Conservation (phyloP, 768 basidiomycete genomes). For the Megacollybia marginata region DNA sequence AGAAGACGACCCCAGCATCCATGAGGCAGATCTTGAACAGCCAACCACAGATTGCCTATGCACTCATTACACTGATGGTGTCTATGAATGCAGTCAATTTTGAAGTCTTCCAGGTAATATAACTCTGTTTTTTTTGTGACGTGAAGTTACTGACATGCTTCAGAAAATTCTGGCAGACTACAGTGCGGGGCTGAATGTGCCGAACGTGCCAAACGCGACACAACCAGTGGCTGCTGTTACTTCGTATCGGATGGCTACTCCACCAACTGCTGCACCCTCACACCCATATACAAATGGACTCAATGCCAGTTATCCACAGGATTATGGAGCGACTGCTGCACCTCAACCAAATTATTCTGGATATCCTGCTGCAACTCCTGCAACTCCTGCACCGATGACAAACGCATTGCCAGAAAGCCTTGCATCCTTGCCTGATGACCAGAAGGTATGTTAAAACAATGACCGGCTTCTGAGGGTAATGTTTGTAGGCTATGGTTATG, state of each 20-base stretch:
- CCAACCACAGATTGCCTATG: constrained; percentile 73
- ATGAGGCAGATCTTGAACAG: constrained; percentile 62
- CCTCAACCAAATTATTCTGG: constrained; percentile 16
- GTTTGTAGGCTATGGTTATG: constrained; percentile 58
- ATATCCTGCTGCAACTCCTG: constrained; percentile 12
- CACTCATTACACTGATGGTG: constrained; percentile 71
- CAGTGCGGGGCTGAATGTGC: constrained; percentile 4
- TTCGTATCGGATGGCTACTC: constrained; percentile 15
- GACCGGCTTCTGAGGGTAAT: no score
- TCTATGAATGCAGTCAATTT: constrained; percentile 68
- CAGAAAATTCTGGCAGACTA: constrained; percentile 15
- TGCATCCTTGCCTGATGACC: constrained; percentile 40
- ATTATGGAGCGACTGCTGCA: constrained; percentile 4
- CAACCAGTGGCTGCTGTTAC: constrained; percentile 14
- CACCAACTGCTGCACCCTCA: constrained; percentile 16
- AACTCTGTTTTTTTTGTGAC: background rate
- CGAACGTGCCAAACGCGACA: constrained; percentile 7
- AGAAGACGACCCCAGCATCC: constrained; percentile 73
- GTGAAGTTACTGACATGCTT: constrained; percentile 62
- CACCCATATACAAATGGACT: background rate
- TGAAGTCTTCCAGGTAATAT: constrained; percentile 64
- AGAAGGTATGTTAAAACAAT: constrained; percentile 3
- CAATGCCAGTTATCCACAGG: background rate
- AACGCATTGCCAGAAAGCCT: constrained; percentile 24
- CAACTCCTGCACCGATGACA: constrained; percentile 2